phyloP scores from a whole-genome alignment of 2,329 filamentous ascomycete genomes.

The Colletotrichum truncatum region DNA sequence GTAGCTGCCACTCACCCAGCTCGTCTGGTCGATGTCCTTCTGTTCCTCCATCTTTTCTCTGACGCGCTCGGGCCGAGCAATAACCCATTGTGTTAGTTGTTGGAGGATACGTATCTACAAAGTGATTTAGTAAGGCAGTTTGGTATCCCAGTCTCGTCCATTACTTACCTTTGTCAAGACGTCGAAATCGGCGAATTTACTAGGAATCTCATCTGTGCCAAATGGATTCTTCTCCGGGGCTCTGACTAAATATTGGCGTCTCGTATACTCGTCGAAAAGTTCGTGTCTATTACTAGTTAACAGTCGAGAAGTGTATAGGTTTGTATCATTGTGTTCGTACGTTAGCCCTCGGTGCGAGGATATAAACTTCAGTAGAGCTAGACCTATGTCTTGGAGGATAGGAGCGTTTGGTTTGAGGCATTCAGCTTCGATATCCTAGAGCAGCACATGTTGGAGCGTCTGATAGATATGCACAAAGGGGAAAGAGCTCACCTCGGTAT shows the following conservation, averaged over 20 bases:
- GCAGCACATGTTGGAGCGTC: background rate
- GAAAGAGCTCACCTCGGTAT: slow-evolving; percentile 77
- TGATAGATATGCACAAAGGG: slow-evolving; percentile 33
- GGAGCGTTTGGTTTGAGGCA: slow-evolving; percentile 83
- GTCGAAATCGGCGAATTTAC: slow-evolving; percentile 83
- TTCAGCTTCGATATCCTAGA: slow-evolving; percentile 86
- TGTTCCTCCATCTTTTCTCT: slow-evolving; percentile 87
- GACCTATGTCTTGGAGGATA: slow-evolving; percentile 81
- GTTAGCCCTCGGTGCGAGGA: slow-evolving; percentile 93
- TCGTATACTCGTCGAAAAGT: slow-evolving; percentile 92
- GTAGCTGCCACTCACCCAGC: slow-evolving; percentile 72
- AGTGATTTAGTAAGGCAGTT: background rate
- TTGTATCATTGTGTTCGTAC: slow-evolving; percentile 61
- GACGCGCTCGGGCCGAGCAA: slow-evolving; percentile 87
- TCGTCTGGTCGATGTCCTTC: slow-evolving; percentile 81
- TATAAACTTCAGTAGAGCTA: slow-evolving; percentile 89
- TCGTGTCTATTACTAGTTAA: slow-evolving; percentile 63
- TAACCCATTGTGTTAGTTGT: slow-evolving; percentile 88
- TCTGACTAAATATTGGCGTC: slow-evolving; percentile 87
- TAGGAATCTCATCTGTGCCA: slow-evolving; percentile 77
- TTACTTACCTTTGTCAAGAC: slow-evolving; percentile 76
- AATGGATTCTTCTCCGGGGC: slow-evolving; percentile 85
- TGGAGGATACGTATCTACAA: slow-evolving; percentile 78
- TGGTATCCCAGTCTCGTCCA: too few relatives aligned
- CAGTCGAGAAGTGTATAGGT: background rate